Conservation (phyloP, 2,329 filamentous ascomycete species). For the Fusarium kyushuense region DNA sequence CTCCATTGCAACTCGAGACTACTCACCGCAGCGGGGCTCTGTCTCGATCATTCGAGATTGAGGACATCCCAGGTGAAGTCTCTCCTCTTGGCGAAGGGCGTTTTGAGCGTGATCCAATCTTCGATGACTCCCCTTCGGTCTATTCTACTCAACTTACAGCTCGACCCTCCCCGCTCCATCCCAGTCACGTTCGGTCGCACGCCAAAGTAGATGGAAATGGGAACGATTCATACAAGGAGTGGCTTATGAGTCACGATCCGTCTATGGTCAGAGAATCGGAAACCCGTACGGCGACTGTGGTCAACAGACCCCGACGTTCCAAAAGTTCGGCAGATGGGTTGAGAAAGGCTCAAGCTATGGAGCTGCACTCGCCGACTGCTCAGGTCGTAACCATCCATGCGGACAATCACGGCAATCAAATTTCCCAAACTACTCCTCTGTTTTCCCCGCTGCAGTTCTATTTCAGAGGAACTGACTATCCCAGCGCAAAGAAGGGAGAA, state of each 20-base stretch:
- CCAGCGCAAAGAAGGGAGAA: constrained; percentile 55
- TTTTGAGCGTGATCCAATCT: constrained; percentile 18
- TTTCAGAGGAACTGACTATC: constrained; percentile 56
- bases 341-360: constrained; percentile 25
- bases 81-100: constrained; percentile 47
- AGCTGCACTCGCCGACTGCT: constrained; percentile 26
- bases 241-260: constrained; percentile 42
- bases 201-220: constrained; percentile 38
- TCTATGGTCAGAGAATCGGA: constrained; percentile 34
- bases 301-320: constrained; percentile 45
- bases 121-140: constrained; percentile 38
- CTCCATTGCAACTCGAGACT: constrained; percentile 46
- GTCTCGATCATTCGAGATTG: constrained; percentile 33
- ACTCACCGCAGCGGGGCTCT: constrained; percentile 6
- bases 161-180: constrained; percentile 41
- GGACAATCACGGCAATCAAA: constrained; percentile 7
- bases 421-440: constrained; percentile 38
- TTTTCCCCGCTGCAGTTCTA: constrained; percentile 61
- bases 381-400: constrained; percentile 25
- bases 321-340: constrained; percentile 49
- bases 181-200: constrained; percentile 36
- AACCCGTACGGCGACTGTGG: constrained; percentile 22
- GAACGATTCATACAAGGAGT: constrained; percentile 46
- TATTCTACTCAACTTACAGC: constrained; percentile 43
- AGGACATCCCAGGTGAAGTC: constrained; percentile 38